Base-by-base conservation (phyloP, 208 protist genomes). In the Leishmania tropica region DNA sequence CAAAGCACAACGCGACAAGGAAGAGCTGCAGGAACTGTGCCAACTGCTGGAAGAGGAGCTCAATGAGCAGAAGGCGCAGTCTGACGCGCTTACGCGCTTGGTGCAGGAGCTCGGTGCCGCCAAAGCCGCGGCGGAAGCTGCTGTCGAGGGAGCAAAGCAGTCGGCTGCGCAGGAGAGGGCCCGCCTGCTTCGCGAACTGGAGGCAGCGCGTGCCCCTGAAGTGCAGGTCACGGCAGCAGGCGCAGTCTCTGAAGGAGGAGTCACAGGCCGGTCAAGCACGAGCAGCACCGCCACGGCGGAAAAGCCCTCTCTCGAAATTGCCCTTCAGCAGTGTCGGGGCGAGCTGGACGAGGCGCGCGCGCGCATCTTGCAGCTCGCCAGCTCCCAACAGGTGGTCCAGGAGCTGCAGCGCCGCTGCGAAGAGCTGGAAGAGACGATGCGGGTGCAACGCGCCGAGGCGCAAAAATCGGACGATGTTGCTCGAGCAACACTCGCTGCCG, bases 11-110 rank as follows among this genome's bases (percentile, higher is more conserved):
- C 71, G 47, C n/a, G 85, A 89, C 40, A 85, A 60, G 21, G 47
- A 70, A 11, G 84, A 93, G 68, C 73, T 90, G 78, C 81, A 83
- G n/a, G 88, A 92, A 47, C 62, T 85, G 28, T 87, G 88, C 37
- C 83, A 85, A 11, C 80, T 87, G 0, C 83, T 89, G 35, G 87
- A 94, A 71, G 83, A 87, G 7, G 87, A 90, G 58, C 48, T 91
- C 31, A 74, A 70, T 40, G 77, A 90, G 62, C 78, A 90, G 54
- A 88, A 90, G 76, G 73, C 35, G 15, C 83, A 85, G 53, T 85
- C 85, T 6, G 86, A 91, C 21, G 78, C 83, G 47, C 85, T 87
- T 17, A 75, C 48, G 56, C 74, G 51, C 19, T 51, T 83, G n/a
- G 82, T 90, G 79, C 67, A 81, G 62, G 70, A 79, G 19, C 67